Percentiles rank a stretch among this genome's conserved stretches.
These are phyloP conservation scores for Samsoniella hepiali DNA, from an alignment of 2,329 filamentous ascomycete species.

Conservation along the genomic window DNA sequence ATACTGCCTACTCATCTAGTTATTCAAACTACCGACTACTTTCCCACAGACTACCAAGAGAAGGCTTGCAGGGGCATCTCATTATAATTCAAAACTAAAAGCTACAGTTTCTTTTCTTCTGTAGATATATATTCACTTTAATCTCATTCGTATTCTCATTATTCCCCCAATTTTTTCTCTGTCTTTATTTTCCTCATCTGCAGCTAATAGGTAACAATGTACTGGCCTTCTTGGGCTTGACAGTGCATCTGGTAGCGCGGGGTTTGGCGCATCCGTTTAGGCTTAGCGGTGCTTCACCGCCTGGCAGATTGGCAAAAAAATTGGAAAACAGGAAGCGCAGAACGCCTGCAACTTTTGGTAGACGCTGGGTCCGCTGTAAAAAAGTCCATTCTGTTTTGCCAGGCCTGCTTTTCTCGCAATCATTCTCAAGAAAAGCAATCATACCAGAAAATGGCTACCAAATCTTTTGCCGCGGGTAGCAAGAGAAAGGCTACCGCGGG, in stretches of 20 bases:
- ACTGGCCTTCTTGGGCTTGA: too few species aligned
- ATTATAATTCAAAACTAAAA: too few species aligned
- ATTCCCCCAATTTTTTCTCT: too few species aligned
- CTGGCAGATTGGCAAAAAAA: slow-evolving; percentile 32
- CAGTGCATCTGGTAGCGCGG: slow-evolving; percentile 16
- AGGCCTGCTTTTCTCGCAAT: slow-evolving; percentile 15
- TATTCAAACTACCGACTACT: too few species aligned
- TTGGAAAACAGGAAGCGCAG: slow-evolving; percentile 17
- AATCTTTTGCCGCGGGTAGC: slow-evolving; percentile 43
- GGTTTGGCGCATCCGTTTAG: slow-evolving; percentile 1
- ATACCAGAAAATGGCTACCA: slow-evolving; percentile 45
- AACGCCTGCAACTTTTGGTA: slow-evolving; percentile 4
- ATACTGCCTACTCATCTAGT: too few species aligned
- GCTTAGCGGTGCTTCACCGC: slow-evolving; percentile 32
- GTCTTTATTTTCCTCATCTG: too few species aligned
- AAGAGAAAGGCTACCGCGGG: slow-evolving; percentile 55
- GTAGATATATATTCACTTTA: too few species aligned
- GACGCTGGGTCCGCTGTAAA: slow-evolving; percentile 1
- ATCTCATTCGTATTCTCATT: too few species aligned
- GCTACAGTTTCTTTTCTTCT: too few species aligned
- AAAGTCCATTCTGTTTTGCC: slow-evolving; percentile 9
- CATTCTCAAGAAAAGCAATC: slow-evolving; percentile 7
- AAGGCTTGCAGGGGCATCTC: too few species aligned
- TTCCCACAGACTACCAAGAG: too few species aligned
- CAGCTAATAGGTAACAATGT: too few species aligned